phyloP scores from a whole-genome alignment of 2,329 filamentous ascomycete species.

The Lojkania enalia region DNA sequence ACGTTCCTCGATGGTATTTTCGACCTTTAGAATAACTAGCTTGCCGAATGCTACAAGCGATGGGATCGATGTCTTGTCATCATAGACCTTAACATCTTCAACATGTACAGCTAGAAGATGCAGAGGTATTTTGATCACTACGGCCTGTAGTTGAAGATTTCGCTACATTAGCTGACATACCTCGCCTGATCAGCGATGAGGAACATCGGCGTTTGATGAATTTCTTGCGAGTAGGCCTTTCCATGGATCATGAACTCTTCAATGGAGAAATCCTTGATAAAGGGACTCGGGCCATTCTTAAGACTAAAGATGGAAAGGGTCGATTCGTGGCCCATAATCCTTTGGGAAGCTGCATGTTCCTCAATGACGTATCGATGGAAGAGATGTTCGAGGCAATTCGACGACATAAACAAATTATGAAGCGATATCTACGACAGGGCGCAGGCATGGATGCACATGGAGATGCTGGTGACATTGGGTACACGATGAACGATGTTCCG shows the following conservation, averaged over 20 bases:
- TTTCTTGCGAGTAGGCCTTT: conserved; percentile 70
- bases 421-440: conserved; percentile 64
- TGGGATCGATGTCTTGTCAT: conserved; percentile 70
- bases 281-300: conserved; percentile 69
- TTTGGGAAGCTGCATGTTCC: conserved; percentile 67
- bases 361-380: conserved; percentile 66
- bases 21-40: conserved; percentile 60
- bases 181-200: conserved; percentile 62
- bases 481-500: conserved; percentile 6
- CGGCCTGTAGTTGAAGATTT: conserved; percentile 65
- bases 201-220: conserved; percentile 67
- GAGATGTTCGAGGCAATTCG: conserved; percentile 65
- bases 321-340: conserved; percentile 70
- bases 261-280: conserved; percentile 67
- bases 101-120: conserved; percentile 68
- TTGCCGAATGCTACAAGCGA: conserved; percentile 66
- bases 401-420: conserved; percentile 66
- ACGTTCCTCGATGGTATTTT: conserved; percentile 73
- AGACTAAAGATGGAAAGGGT: conserved; percentile 70
- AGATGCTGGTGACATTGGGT: conserved; percentile 68
- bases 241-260: conserved; percentile 72
- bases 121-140: conserved; percentile 69
- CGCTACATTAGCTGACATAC: conserved; percentile 66
- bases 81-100: conserved; percentile 72
- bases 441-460: conserved; percentile 71